Base-by-base conservation (phyloP, 306 rosid genomes). In the Pueraria montana region DNA sequence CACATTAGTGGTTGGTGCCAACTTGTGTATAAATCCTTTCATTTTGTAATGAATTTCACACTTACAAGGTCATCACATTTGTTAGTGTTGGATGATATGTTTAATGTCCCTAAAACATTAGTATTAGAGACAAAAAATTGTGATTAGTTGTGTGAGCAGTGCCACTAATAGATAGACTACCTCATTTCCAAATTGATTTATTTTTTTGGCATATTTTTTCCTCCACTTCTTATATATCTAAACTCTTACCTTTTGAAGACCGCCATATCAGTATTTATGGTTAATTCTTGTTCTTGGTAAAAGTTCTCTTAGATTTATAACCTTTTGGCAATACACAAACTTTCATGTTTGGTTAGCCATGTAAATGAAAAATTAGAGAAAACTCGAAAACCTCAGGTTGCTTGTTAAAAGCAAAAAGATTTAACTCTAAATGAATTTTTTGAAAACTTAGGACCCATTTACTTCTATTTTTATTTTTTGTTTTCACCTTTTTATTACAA, bases 11-110 rank as follows among this genome's bases (percentile, higher is more conserved):
- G 6, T 61, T 67, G 79, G 32, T 38, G 59, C 63, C 20, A 52
- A 70, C 56, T 64, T 80, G 59, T 46, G 36, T 27, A 16, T 17
- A 30, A 48, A 11, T 20, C 62, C 40, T 65, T 68, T 74, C 79
- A 56, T 84, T 84, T 76, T 55, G 58, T 65, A 12, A 49, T 40
- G 74, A 69, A 36, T 49, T 80, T 74, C 13, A 48, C 77, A 45
- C 11, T 55, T 50, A 67, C 45, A 63, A 43, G 50, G 59, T 36
- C 27, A 70, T 13, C 49, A 34, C 24, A 53, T 73, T 71, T 79
- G 23, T 52, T 66, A 64, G 64, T 56, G 56, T 66, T 78, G 78
- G 45, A 26, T 78, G 40, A 13, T 72, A 67, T 84, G 78, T 30
- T 42, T 79, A 18, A 9, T 65, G 26, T 64, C 53, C 56, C 53